Evolutionary conservation across 1,284 basidiomycete genomes (phyloP).

Genomic region (Cutaneotrichosporon cutaneum): DNA sequence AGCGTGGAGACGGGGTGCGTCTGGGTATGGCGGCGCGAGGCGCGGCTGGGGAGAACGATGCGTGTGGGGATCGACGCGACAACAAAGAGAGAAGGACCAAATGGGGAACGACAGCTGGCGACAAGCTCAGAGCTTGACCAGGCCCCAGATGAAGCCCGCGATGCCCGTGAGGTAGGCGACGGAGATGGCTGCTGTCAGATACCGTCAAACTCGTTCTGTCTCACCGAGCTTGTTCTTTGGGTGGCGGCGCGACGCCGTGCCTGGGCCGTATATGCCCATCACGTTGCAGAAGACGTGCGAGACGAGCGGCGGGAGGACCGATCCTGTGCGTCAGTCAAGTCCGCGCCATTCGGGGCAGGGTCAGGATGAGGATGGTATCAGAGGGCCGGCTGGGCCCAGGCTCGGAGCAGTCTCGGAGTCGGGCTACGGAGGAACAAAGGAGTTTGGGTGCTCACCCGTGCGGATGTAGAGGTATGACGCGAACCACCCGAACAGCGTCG

Average conservation of each 20-base stretch:
- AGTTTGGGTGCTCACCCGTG: constrained; percentile 58
- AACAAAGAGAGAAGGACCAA: not conserved
- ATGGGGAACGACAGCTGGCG: not conserved
- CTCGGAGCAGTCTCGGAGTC: not conserved
- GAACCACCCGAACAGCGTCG: constrained; percentile 87
- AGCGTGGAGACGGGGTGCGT: not conserved
- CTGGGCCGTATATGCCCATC: constrained; percentile 65
- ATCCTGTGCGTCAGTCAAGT: constrained; percentile 31
- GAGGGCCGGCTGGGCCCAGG: no score
- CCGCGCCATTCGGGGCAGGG: not conserved
- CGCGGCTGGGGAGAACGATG: not conserved
- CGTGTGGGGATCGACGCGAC: not conserved
- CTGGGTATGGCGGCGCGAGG: not conserved
- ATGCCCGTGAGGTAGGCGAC: constrained; percentile 45
- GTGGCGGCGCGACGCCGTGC: constrained; percentile 36
- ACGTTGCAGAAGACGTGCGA: constrained; percentile 90
- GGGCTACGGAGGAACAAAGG: not conserved
- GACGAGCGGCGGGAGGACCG: constrained; percentile 59
- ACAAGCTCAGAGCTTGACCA: constrained; percentile 16
- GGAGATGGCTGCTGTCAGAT: constrained; percentile 30
- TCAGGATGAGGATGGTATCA: no score
- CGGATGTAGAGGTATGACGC: constrained; percentile 81
- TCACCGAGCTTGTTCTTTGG: constrained; percentile 35
- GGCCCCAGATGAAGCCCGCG: constrained; percentile 37
- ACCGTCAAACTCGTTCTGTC: constrained; percentile 9